Evolutionary conservation across 1,284 basidiomycete genomes (phyloP).

Genomic region (Trichosporon inkin): DNA sequence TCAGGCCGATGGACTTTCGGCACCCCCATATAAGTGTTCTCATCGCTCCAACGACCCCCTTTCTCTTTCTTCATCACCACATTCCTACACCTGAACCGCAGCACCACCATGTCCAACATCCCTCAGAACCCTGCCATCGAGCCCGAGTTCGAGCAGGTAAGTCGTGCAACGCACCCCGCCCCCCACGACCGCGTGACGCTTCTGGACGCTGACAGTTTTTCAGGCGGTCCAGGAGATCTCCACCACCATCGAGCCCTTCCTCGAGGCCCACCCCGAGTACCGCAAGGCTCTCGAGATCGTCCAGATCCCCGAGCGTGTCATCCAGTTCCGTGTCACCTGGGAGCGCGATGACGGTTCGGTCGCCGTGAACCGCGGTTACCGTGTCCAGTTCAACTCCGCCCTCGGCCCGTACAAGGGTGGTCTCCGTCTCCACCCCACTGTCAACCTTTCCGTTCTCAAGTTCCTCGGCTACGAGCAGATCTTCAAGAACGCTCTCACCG

Average conservation of each 20-base stretch:
- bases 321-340: constrained; percentile 76
- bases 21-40: constrained; percentile 9
- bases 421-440: constrained; percentile 72
- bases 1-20: neutral
- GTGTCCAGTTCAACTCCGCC: constrained; percentile 78
- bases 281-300: constrained; percentile 66
- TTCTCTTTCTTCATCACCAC: constrained; percentile 6
- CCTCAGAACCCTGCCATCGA: constrained; percentile 51
- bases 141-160: constrained; percentile 59
- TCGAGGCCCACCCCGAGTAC: constrained; percentile 67
- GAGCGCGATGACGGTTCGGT: constrained; percentile 66
- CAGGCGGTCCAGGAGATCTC: constrained; percentile 63
- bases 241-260: constrained; percentile 63
- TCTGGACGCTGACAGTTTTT: too few relatives aligned
- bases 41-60: neutral
- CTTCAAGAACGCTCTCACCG: constrained; percentile 80
- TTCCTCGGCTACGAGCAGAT: constrained; percentile 80
- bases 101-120: constrained; percentile 1
- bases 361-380: constrained; percentile 71
- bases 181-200: neutral
- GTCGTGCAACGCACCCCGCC: constrained; percentile 14
- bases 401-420: constrained; percentile 80
- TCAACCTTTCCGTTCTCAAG: constrained; percentile 79
- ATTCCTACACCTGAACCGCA: neutral
- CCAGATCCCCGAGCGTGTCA: constrained; percentile 66